Percentiles rank a stretch among this genome's conserved stretches.
These are phyloP conservation scores for Nelumbo lutea DNA, from an alignment of 164 flowering plant species.

Conservation along the genomic window DNA sequence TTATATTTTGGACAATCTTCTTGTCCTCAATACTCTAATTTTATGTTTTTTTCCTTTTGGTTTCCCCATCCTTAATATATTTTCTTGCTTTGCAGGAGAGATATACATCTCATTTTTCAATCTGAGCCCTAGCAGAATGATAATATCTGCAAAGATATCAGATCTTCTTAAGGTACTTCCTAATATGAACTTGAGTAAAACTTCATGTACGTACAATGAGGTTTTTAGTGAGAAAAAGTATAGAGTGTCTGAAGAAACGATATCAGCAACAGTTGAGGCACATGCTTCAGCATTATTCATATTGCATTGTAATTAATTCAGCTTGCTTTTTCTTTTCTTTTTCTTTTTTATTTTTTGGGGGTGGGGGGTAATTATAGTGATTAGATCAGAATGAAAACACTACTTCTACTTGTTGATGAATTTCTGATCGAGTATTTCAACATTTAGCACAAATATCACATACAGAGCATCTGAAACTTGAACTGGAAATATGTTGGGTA, in stretches of 20 bases:
- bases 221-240: conserved; percentile 55
- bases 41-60: background rate
- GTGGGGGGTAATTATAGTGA: too few species aligned
- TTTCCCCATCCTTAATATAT: background rate
- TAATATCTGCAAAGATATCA: conserved; percentile 40
- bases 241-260: conserved; percentile 18
- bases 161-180: conserved; percentile 51
- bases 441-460: too few species aligned
- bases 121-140: conserved; percentile 29
- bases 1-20: background rate
- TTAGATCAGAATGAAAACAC: too few species aligned
- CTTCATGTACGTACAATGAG: conserved; percentile 47
- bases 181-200: conserved; percentile 16
- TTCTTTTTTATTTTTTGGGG: too few species aligned
- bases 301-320: conserved; percentile 25
- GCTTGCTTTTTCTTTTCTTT: background rate
- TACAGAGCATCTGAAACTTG: too few species aligned
- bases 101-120: conserved; percentile 76
- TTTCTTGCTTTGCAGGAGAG: conserved; percentile 41
- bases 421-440: too few species aligned
- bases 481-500: too few species aligned
- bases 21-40: background rate
- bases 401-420: too few species aligned
- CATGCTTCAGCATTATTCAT: conserved; percentile 61
- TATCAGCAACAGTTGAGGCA: conserved; percentile 36